These are phyloP conservation scores for Colletotrichum kahawae DNA, from an alignment of 2,329 filamentous ascomycete species.

Conservation along the genomic window DNA sequence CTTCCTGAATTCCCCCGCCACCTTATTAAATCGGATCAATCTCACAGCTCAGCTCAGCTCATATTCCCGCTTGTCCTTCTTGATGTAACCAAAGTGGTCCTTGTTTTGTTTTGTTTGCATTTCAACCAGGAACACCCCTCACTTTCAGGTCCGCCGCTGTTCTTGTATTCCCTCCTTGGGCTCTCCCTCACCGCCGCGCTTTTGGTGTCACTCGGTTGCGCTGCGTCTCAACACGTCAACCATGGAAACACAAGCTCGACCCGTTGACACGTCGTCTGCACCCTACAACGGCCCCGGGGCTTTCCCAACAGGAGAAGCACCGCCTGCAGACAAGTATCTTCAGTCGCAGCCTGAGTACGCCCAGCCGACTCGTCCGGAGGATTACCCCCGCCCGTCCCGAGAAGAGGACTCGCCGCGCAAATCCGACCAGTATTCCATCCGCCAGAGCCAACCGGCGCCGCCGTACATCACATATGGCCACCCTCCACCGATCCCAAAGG, in stretches of 20 bases:
- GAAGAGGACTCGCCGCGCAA: neutral
- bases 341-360: neutral
- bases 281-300: conserved; percentile 5
- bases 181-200: conserved; percentile 1
- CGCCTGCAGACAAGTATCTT: neutral
- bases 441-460: neutral
- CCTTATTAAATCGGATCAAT: neutral
- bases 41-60: neutral
- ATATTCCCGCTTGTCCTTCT: neutral
- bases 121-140: neutral
- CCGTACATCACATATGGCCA: conserved; percentile 4
- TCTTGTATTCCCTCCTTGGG: neutral
- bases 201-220: neutral
- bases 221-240: neutral
- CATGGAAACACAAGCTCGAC: conserved; percentile 1
- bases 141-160: neutral
- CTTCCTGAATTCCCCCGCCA: conserved; percentile 7
- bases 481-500: neutral
- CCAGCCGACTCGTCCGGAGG: neutral
- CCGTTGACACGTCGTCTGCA: neutral
- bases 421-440: neutral
- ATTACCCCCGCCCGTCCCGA: neutral
- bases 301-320: neutral
- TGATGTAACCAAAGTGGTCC: neutral
- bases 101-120: neutral